phyloP scores from a whole-genome alignment of 1,284 basidiomycete genomes.

The Austroboletus novae-zelandiae region DNA sequence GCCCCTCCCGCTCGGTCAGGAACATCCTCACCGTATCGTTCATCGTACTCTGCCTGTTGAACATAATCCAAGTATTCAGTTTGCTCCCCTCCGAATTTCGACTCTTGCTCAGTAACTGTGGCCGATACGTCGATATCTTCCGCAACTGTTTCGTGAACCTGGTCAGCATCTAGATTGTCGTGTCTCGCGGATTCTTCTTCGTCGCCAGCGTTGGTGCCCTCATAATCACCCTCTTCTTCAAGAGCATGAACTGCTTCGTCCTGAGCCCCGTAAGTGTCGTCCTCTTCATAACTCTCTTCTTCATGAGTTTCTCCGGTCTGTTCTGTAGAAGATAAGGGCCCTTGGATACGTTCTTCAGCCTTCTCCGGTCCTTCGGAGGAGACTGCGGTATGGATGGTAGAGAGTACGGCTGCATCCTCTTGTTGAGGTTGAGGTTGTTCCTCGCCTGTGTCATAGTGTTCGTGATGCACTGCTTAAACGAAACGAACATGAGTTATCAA shows the following conservation, averaged over 20 bases:
- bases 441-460: constrained; percentile 10
- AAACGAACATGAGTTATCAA: constrained; percentile 2
- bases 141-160: constrained; percentile 23
- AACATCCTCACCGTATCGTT: constrained; percentile 32
- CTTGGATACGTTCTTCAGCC: constrained; percentile 14
- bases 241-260: constrained; percentile 11
- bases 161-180: constrained; percentile 33
- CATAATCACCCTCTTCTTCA: constrained; percentile 25
- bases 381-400: neutral
- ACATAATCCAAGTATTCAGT: constrained; percentile 28
- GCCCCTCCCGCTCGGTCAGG: constrained; percentile 18
- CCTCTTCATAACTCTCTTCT: constrained; percentile 6
- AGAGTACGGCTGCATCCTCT: neutral
- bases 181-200: constrained; percentile 20
- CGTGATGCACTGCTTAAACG: constrained; percentile 11
- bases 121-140: constrained; percentile 18
- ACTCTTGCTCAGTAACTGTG: constrained; percentile 7
- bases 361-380: constrained; percentile 5
- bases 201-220: constrained; percentile 18
- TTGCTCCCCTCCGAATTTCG: constrained; percentile 28
- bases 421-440: constrained; percentile 5
- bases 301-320: constrained; percentile 3
- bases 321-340: constrained; percentile 7
- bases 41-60: constrained; percentile 32
- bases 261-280: neutral